Conservation (phyloP, 2,329 filamentous ascomycete species). For the Diaporthe citriasiana region DNA sequence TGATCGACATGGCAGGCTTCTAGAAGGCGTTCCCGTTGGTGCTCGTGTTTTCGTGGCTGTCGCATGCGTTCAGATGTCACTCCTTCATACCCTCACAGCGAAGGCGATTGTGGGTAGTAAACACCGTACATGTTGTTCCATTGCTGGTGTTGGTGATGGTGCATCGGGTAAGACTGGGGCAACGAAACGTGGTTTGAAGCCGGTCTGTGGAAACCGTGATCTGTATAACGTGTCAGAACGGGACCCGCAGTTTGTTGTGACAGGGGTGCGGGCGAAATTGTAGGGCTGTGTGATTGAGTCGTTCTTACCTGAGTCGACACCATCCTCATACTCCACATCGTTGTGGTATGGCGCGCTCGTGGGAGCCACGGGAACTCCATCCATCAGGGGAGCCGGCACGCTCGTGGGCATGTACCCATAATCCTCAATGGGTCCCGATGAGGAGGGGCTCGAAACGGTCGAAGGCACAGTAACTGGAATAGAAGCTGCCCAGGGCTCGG, state of each 20-base stretch:
- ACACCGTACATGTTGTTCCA: conserved; percentile 54
- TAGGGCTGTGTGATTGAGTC: conserved; percentile 29
- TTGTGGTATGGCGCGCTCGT: conserved; percentile 52
- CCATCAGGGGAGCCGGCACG: conserved; percentile 58
- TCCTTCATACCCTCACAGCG: conserved; percentile 38
- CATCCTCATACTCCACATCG: conserved; percentile 54
- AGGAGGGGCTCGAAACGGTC: conserved; percentile 66
- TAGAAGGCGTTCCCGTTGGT: conserved; percentile 22
- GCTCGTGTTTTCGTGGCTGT: conserved; percentile 22
- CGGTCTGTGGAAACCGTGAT: conserved; percentile 50
- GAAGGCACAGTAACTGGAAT: conserved; percentile 62
- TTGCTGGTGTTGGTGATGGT: conserved; percentile 51
- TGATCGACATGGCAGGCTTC: conserved; percentile 33
- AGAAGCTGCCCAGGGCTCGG: conserved; percentile 62
- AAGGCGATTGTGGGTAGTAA: conserved; percentile 52
- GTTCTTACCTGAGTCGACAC: conserved; percentile 49
- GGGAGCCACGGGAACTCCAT: conserved; percentile 50
- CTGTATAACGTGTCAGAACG: conserved; percentile 48
- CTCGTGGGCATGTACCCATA: conserved; percentile 66
- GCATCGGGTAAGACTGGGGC: conserved; percentile 50
- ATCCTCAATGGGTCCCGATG: conserved; percentile 63
- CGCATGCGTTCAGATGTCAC: conserved; percentile 21
- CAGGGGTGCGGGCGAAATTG: conserved; percentile 32
- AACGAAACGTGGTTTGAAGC: conserved; percentile 51
- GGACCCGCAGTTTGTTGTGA: conserved; percentile 45